Evolutionary conservation across 2,329 filamentous ascomycete genomes (phyloP).

Genomic region (Diaporthe sp.): DNA sequence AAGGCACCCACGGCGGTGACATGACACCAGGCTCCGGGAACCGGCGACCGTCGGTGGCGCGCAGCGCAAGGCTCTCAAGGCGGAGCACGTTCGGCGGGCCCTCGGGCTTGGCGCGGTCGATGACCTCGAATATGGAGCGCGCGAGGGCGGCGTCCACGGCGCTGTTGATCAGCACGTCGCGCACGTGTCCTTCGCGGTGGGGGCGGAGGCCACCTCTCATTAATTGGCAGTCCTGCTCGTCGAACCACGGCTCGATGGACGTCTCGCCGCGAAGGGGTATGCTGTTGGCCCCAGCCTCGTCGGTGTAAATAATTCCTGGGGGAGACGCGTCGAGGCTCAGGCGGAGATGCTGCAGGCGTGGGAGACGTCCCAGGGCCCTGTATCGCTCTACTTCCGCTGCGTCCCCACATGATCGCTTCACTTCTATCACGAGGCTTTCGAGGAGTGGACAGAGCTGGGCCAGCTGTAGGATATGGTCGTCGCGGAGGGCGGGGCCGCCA

Average conservation of each 20-base stretch:
- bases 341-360: conserved; percentile 14
- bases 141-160: conserved; percentile 35
- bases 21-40: neutral
- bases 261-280: neutral
- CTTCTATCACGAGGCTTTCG: conserved; percentile 15
- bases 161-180: conserved; percentile 30
- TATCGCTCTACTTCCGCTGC: conserved; percentile 32
- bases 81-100: neutral
- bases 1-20: neutral
- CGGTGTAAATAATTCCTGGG: neutral
- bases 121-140: conserved; percentile 33
- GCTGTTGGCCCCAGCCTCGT: neutral
- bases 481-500: neutral
- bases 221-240: neutral
- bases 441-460: conserved; percentile 32
- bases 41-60: neutral
- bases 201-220: neutral
- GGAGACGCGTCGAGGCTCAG: conserved; percentile 27
- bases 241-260: conserved; percentile 34
- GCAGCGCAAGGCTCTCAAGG: conserved; percentile 30
- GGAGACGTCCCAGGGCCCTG: conserved; percentile 31
- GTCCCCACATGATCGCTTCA: conserved; percentile 32
- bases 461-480: conserved; percentile 32
- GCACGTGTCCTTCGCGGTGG: conserved; percentile 33
- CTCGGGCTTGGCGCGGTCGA: conserved; percentile 24